These are phyloP conservation scores for Abortiporus biennis DNA, from an alignment of 1,284 basidiomycete genomes.

Conservation along the genomic window DNA sequence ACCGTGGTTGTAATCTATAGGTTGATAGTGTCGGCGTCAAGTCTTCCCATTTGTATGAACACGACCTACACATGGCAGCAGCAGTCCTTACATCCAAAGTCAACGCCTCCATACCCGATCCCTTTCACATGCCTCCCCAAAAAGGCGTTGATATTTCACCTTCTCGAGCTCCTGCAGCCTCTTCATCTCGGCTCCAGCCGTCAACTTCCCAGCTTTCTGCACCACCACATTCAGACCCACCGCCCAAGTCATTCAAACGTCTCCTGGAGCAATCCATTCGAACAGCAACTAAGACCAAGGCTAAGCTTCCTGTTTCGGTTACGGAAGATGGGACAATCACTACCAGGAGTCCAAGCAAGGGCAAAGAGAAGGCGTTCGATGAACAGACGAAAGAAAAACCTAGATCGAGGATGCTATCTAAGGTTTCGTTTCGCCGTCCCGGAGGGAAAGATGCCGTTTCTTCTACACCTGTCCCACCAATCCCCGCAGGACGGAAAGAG, in stretches of 20 bases:
- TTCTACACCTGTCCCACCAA: conserved; percentile 32
- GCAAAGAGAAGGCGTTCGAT: conserved; percentile 32
- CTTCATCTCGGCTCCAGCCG: conserved; percentile 34
- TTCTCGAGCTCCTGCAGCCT: conserved; percentile 28
- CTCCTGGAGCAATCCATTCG: conserved; percentile 62
- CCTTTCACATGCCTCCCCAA: conserved; percentile 42
- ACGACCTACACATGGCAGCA: conserved; percentile 39
- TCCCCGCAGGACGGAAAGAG: conserved; percentile 22
- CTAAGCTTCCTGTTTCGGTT: conserved; percentile 28
- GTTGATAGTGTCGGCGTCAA: conserved; percentile 15
- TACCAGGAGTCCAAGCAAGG: conserved; percentile 31
- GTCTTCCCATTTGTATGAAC: conserved; percentile 11
- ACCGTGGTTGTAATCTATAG: conserved; percentile 2
- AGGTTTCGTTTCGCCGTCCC: conserved; percentile 45
- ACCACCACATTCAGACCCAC: conserved; percentile 25
- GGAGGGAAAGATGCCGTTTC: conserved; percentile 35
- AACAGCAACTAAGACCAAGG: conserved; percentile 50
- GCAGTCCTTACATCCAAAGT: conserved; percentile 33
- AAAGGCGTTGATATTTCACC: conserved; percentile 27
- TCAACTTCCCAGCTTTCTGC: conserved; percentile 12
- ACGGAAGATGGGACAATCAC: conserved; percentile 35
- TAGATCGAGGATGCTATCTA: conserved; percentile 41
- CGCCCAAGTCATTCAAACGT: conserved; percentile 53
- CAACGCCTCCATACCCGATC: conserved; percentile 36
- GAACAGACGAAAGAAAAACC: conserved; percentile 29